Evolutionary conservation across 2,329 filamentous ascomycete genomes (phyloP), one percentile per base, ranked within the genome.

Genomic region (Botrytis byssoidea): DNA sequence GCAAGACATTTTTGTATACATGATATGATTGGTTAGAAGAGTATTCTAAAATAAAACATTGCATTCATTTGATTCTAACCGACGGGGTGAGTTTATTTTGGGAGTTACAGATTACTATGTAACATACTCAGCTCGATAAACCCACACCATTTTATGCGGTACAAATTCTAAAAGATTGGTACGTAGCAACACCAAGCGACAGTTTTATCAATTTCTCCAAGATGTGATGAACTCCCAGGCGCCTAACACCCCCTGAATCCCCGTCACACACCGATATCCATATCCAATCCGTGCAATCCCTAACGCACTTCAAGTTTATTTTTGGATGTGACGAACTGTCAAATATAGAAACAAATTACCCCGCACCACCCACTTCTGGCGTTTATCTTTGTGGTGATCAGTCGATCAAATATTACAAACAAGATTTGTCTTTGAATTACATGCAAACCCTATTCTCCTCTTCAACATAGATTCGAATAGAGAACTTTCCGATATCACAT

Each of bases 281-380:
- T 37, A 25, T 7, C 9, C 22, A 25, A 51, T 67, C 32, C 32
- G 64, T 67, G 64, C 64, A 51, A 40, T 40, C 61, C 37, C 40
- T 44, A 25, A 22, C 32, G 6, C 8, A 46, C 22, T 14, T 10
- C 44, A 14, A 51, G 46, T 37, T 67, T 46, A 67, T 67, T 67
- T 67, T 51, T n/a, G 22, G 64, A 67, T 67, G 64, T 67, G 64
- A 67, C 14, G 64, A 67, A 67, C 22, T 29, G 10, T 66, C 29
- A 66, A 48, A 51, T 51, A 66, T 66, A 66, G 64, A 66, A 66
- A 66, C 44, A 51, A 51, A 25, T n/a, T 66, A 66, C 64, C 64
- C 44, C 64, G 64, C 44, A 37, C 25, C 20, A 25, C 22, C 20
- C 32, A 51, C 29, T 10, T 67, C 46, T 40, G 65, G 65, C 65